A percentile compares a stretch with the other conserved stretches of the same genome.
Conservation (phyloP, 352 stramenopile species). For the Pilasporangium apinafurcum region DNA sequence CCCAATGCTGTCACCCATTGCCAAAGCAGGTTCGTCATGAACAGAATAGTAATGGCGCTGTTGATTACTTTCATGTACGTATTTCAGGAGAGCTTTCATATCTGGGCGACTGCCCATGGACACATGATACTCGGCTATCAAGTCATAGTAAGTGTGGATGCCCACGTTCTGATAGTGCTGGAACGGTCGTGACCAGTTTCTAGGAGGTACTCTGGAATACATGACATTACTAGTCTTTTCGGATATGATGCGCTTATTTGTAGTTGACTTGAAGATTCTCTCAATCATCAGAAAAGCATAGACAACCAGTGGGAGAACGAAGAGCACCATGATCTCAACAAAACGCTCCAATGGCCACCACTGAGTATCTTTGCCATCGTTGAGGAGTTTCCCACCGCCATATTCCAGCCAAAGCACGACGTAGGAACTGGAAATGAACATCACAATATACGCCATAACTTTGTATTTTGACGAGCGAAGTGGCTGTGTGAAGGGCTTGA, state of each 20-base stretch:
- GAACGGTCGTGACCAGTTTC: background rate
- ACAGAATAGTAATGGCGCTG: too few species aligned
- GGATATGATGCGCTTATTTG: background rate
- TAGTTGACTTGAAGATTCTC: background rate
- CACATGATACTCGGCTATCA: conserved; percentile 21
- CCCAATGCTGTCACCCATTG: conserved; percentile 9
- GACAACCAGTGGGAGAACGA: conserved; percentile 19
- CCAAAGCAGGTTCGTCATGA: too few species aligned
- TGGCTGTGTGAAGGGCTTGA: conserved; percentile 23
- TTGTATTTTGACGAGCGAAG: conserved; percentile 17
- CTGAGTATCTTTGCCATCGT: conserved; percentile 20
- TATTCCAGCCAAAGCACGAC: conserved; percentile 30
- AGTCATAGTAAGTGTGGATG: conserved; percentile 14
- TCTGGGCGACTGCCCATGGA: conserved; percentile 17
- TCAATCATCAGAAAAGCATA: conserved; percentile 17
- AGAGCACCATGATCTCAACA: conserved; percentile 28
- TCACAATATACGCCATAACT: conserved; percentile 17
- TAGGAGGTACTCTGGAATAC: too few species aligned
- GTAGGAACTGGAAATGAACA: conserved; percentile 13
- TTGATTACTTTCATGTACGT: conserved; percentile 14
- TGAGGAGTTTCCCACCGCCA: conserved; percentile 21
- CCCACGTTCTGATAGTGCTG: conserved; percentile 1
- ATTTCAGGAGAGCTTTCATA: conserved; percentile 16
- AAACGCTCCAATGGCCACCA: conserved; percentile 46
- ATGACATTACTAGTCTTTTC: conserved; percentile 3